phyloP scores from a whole-genome alignment of 805 yeast genomes.

The Metschnikowia corniflorae region DNA sequence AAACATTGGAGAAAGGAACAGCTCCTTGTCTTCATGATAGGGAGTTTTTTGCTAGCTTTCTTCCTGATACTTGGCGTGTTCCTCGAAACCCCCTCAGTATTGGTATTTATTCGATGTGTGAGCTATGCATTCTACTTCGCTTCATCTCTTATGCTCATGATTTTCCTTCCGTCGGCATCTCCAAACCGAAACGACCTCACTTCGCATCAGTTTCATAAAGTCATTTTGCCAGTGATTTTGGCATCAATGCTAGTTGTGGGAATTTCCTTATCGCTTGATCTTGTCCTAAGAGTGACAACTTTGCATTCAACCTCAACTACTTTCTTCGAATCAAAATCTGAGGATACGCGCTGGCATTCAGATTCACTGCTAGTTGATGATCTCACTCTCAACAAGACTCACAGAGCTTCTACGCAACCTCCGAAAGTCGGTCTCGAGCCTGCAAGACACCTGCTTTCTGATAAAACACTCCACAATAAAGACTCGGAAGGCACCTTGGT shows the following conservation, averaged over 20 bases:
- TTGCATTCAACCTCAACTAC: background rate
- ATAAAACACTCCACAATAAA: constrained; percentile 6
- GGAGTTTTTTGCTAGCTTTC: constrained; percentile 2
- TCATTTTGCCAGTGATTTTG: background rate
- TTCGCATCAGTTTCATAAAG: background rate
- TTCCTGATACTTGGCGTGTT: background rate
- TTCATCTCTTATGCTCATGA: constrained; percentile 5
- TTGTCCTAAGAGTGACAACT: background rate
- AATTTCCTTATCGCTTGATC: background rate
- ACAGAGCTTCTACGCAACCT: constrained; percentile 1
- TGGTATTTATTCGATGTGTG: background rate
- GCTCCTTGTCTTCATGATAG: constrained; percentile 4
- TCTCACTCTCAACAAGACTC: constrained; percentile 8
- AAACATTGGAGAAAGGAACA: background rate
- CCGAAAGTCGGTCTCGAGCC: background rate
- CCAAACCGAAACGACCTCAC: background rate
- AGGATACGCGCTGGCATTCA: constrained; percentile 5
- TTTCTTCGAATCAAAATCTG: constrained; percentile 3
- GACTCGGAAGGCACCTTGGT: constrained; percentile 10
- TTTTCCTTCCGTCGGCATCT: constrained; percentile 1
- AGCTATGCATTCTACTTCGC: constrained; percentile 3
- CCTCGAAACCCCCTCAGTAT: background rate
- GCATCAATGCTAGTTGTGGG: constrained; percentile 2
- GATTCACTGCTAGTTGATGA: constrained; percentile 4
- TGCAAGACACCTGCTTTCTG: background rate